phyloP scores from a whole-genome alignment of 106 monocot species.

The Dendrobium huoshanense region DNA sequence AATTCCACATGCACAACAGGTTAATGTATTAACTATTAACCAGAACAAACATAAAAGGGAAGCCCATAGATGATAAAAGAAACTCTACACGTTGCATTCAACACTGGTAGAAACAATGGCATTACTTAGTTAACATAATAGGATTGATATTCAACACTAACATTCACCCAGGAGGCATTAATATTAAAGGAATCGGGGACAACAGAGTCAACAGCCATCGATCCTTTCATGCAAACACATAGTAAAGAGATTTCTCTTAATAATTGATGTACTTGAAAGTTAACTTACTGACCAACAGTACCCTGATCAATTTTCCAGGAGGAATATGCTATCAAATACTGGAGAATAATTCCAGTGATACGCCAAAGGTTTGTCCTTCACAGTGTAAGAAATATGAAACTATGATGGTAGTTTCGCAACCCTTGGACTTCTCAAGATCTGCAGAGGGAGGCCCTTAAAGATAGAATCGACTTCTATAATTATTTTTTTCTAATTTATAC shows the following conservation, averaged over 20 bases:
- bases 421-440: too few relatives aligned
- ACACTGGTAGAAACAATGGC: neutral
- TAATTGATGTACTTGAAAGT: neutral
- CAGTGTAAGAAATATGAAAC: too few relatives aligned
- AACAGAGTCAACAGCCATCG: neutral
- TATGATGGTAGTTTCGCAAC: too few relatives aligned
- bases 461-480: too few relatives aligned
- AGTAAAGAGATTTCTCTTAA: neutral
- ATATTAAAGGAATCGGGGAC: neutral
- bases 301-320: neutral
- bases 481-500: too few relatives aligned
- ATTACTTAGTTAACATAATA: neutral
- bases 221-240: neutral
- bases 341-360: neutral
- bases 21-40: neutral
- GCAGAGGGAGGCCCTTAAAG: too few relatives aligned
- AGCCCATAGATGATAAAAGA: neutral
- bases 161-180: neutral
- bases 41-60: neutral
- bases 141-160: neutral
- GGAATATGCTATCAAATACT: neutral
- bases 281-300: neutral
- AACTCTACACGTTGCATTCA: neutral
- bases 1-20: neutral
- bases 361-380: too few relatives aligned